Percentiles rank a stretch among this genome's conserved stretches.
These are phyloP conservation scores for Phylloporus sp. DNA, from an alignment of 768 basidiomycete genomes.

Conservation along the genomic window DNA sequence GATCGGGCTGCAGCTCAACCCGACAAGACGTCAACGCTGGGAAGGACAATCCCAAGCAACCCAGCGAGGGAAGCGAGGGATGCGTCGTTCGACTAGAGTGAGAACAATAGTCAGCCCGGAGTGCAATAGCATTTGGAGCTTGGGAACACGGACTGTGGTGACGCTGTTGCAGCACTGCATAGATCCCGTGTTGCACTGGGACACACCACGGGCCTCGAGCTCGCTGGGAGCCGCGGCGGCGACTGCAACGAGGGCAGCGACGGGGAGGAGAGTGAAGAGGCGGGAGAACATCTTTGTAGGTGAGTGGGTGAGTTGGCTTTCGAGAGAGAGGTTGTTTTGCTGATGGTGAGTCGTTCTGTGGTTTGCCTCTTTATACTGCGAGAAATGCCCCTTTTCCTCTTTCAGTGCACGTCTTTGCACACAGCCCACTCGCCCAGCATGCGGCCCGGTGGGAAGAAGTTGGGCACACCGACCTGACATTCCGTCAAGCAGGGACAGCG, in stretches of 20 bases:
- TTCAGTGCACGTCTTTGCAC: no score
- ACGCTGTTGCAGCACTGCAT: constrained; percentile 9
- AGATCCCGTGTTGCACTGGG: constrained; percentile 11
- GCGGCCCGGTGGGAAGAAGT: not conserved
- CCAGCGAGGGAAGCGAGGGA: not conserved
- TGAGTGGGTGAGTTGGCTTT: not conserved
- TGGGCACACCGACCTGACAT: not conserved
- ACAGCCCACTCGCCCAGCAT: not conserved
- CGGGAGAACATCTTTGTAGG: constrained; percentile 2
- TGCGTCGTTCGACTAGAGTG: not conserved
- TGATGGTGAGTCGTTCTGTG: not conserved
- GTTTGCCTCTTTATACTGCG: constrained; percentile 5
- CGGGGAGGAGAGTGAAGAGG: constrained; percentile 4
- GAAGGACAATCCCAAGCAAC: not conserved
- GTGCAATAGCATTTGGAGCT: no score
- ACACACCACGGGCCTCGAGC: not conserved
- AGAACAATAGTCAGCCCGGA: not conserved
- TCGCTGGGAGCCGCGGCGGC: constrained; percentile 6
- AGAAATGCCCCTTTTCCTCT: not conserved
- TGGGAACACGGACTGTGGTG: not conserved
- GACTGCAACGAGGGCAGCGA: constrained; percentile 6
- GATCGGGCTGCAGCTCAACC: constrained; percentile 4
- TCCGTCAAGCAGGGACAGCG: not conserved
- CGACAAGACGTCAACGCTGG: not conserved
- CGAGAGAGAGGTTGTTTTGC: not conserved